phyloP scores from a whole-genome alignment of 768 basidiomycete species.

The Cubamyces sp. region DNA sequence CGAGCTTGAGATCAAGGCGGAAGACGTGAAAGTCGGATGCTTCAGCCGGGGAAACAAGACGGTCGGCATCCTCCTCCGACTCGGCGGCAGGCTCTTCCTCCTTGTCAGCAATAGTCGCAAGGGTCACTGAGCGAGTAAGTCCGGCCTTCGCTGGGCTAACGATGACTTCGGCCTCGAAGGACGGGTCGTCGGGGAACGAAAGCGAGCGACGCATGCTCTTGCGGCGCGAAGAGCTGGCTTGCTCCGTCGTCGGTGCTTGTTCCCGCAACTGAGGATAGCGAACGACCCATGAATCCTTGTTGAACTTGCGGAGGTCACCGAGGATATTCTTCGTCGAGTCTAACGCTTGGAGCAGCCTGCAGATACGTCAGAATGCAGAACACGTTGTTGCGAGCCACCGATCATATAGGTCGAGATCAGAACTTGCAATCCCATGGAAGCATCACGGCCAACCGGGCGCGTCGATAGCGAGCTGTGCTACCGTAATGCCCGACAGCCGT shows the following conservation, averaged over 20 bases:
- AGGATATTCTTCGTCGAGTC: slow-evolving; percentile 72
- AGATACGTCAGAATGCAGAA: slow-evolving; percentile 12
- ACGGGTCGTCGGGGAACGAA: slow-evolving; percentile 85
- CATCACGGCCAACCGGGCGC: background rate
- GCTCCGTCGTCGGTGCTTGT: slow-evolving; percentile 37
- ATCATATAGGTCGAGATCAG: background rate
- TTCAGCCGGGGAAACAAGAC: slow-evolving; percentile 45
- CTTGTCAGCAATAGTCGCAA: slow-evolving; percentile 54
- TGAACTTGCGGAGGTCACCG: slow-evolving; percentile 74
- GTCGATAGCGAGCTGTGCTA: background rate
- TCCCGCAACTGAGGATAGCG: slow-evolving; percentile 81
- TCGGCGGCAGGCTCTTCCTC: slow-evolving; percentile 43
- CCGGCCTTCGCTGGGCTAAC: slow-evolving; percentile 53
- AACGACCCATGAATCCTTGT: slow-evolving; percentile 85
- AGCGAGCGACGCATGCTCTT: slow-evolving; percentile 65
- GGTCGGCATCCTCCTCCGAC: slow-evolving; percentile 33
- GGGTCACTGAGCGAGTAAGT: slow-evolving; percentile 61
- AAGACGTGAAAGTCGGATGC: slow-evolving; percentile 81
- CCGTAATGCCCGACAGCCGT: background rate
- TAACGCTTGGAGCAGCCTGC: slow-evolving; percentile 77
- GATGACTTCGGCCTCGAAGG: slow-evolving; percentile 66
- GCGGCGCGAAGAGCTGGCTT: slow-evolving; percentile 40
- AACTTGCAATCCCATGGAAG: background rate
- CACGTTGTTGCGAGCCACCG: background rate
- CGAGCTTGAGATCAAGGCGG: slow-evolving; percentile 91